phyloP scores from a whole-genome alignment of 1,139 yeast genomes.

The Protomyces inouyei region DNA sequence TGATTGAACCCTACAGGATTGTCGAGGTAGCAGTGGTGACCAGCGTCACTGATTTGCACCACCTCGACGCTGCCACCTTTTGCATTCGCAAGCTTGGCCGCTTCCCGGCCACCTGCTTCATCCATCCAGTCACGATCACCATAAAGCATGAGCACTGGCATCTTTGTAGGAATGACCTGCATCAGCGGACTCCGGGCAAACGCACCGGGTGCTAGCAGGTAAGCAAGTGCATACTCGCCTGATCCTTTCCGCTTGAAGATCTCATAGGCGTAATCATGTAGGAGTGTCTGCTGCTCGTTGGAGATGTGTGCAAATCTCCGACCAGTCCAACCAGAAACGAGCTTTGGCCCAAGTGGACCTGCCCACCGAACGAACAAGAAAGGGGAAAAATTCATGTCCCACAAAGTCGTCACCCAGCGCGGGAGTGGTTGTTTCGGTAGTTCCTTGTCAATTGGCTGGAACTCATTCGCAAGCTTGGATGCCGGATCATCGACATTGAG shows the following conservation, averaged over 20 bases:
- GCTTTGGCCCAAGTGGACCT: slow-evolving; percentile 44
- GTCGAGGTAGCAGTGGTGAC: slow-evolving; percentile 76
- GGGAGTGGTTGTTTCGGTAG: slow-evolving; percentile 36
- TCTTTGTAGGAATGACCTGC: slow-evolving; percentile 49
- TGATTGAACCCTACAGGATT: slow-evolving; percentile 60
- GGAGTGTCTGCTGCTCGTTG: slow-evolving; percentile 35
- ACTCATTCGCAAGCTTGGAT: slow-evolving; percentile 14
- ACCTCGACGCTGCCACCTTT: slow-evolving; percentile 37
- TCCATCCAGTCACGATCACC: slow-evolving; percentile 90
- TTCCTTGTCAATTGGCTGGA: slow-evolving; percentile 30
- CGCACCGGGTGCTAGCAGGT: slow-evolving; percentile 66
- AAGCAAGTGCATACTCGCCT: slow-evolving; percentile 62
- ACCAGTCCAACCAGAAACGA: slow-evolving; percentile 44
- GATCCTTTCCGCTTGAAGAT: slow-evolving; percentile 57
- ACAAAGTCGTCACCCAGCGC: slow-evolving; percentile 38
- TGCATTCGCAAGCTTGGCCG: slow-evolving; percentile 42
- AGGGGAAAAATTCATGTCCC: slow-evolving; percentile 44
- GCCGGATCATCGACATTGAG: slow-evolving; percentile 6
- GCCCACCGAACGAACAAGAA: slow-evolving; percentile 42
- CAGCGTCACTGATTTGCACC: slow-evolving; percentile 51
- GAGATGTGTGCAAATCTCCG: slow-evolving; percentile 42
- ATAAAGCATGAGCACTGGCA: slow-evolving; percentile 57
- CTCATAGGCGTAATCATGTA: slow-evolving; percentile 57
- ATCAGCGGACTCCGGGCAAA: slow-evolving; percentile 70
- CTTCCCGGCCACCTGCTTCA: slow-evolving; percentile 60